These are phyloP conservation scores for Ustilago shanxiensis DNA, from an alignment of 1,284 basidiomycete species.

Conservation along the genomic window DNA sequence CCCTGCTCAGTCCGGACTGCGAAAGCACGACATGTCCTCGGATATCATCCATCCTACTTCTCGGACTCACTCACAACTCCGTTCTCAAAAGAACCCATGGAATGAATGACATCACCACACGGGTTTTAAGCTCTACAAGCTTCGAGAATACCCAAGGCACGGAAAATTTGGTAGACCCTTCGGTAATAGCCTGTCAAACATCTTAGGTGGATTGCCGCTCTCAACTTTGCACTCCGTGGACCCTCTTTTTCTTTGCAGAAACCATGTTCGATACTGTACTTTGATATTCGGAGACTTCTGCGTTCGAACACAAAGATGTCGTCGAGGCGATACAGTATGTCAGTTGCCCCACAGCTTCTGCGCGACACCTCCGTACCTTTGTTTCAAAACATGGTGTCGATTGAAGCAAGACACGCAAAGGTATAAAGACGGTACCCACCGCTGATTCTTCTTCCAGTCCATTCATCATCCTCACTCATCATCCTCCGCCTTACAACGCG, in stretches of 20 bases:
- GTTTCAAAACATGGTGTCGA: neutral
- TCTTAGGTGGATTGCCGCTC: neutral
- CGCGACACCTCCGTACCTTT: neutral
- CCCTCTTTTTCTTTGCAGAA: neutral
- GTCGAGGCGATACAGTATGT: neutral
- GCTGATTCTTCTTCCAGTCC: neutral
- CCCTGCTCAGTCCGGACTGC: neutral
- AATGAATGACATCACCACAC: neutral
- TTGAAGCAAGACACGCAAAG: neutral
- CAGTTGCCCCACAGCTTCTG: neutral
- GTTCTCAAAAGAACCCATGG: neutral
- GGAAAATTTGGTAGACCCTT: neutral
- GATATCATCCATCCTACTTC: neutral
- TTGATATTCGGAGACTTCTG: neutral
- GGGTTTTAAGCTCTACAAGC: neutral
- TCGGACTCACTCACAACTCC: neutral
- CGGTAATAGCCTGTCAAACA: neutral
- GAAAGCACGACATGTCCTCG: conserved; percentile 1
- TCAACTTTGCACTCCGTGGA: neutral
- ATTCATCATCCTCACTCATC: neutral
- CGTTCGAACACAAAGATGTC: neutral
- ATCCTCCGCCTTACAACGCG: neutral
- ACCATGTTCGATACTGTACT: neutral
- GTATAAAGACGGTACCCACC: neutral
- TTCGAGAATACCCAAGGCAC: neutral